phyloP scores from a whole-genome alignment of 352 stramenopile genomes.

The Pythium phragmitis region DNA sequence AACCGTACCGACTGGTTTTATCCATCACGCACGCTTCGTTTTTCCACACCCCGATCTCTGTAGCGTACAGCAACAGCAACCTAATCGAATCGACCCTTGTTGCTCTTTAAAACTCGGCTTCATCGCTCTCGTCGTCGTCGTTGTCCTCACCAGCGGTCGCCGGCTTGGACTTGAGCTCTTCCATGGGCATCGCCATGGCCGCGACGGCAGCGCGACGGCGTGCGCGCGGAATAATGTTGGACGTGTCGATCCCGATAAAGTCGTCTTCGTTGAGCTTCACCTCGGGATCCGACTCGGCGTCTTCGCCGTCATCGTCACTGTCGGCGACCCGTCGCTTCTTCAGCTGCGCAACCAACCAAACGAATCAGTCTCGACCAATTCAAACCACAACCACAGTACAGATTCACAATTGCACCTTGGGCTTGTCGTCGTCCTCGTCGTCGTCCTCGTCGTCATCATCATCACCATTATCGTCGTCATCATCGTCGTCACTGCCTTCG shows the following conservation, averaged over 20 bases:
- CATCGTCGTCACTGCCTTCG: conserved; percentile 38
- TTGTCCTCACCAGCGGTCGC: conserved; percentile 26
- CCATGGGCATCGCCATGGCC: conserved; percentile 62
- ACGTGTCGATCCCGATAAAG: conserved; percentile 78
- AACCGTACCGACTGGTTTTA: no score
- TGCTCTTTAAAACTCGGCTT: conserved; percentile 74
- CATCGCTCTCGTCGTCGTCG: conserved; percentile 76
- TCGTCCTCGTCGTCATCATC: conserved; percentile 51
- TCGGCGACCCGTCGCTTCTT: conserved; percentile 66
- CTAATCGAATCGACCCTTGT: background rate
- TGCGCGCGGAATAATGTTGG: conserved; percentile 84
- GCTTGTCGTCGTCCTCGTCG: conserved; percentile 37
- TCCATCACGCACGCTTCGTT: no score
- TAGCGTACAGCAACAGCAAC: no score
- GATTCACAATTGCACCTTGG: conserved; percentile 14
- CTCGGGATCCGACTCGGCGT: conserved; percentile 64
- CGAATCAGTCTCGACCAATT: background rate
- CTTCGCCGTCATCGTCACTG: conserved; percentile 53
- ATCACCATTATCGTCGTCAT: conserved; percentile 32
- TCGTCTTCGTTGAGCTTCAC: conserved; percentile 88
- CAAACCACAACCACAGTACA: background rate
- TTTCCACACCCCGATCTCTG: no score
- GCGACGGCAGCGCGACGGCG: conserved; percentile 69
- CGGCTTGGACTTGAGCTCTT: conserved; percentile 38
- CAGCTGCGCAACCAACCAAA: conserved; percentile 23